Evolutionary conservation across 352 stramenopile genomes (phyloP).

Genomic region (Globisporangium uncinulatum): DNA sequence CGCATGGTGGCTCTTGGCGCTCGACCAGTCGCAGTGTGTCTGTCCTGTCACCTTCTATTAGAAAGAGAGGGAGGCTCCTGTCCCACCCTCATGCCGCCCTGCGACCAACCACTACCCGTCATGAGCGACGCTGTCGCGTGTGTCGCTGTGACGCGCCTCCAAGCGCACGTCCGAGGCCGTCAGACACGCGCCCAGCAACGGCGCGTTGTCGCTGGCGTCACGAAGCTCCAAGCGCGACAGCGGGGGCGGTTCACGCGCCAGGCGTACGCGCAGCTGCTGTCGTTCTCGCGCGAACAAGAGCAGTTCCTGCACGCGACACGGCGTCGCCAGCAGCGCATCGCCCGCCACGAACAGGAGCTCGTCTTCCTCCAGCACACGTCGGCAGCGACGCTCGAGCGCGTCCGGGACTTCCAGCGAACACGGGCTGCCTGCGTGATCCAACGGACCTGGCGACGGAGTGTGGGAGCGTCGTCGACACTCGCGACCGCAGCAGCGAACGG

Average conservation of each 20-base stretch:
- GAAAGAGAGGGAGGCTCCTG: too few species aligned
- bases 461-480: not conserved
- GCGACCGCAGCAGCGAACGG: not conserved
- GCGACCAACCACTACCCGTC: not conserved
- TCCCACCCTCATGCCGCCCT: too few species aligned
- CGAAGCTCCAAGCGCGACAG: slow-evolving; percentile 47
- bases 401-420: slow-evolving; percentile 40
- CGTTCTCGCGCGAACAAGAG: slow-evolving; percentile 52
- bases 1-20: not conserved
- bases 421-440: slow-evolving; percentile 38
- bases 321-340: slow-evolving; percentile 43
- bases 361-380: slow-evolving; percentile 61
- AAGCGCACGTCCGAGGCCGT: slow-evolving; percentile 42
- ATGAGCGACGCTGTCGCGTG: not conserved
- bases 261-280: slow-evolving; percentile 40
- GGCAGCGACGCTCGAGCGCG: slow-evolving; percentile 31
- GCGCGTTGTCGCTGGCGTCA: slow-evolving; percentile 36
- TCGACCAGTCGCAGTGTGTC: not conserved
- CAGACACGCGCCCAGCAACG: slow-evolving; percentile 24
- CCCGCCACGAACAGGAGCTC: slow-evolving; percentile 57
- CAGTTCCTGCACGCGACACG: slow-evolving; percentile 36
- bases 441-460: slow-evolving; percentile 26
- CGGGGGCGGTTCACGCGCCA: slow-evolving; percentile 47
- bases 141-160: slow-evolving; percentile 44
- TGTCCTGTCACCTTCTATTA: too few species aligned